These are phyloP conservation scores for Fusarium sp. DNA, from an alignment of 2,329 filamentous ascomycete genomes.

Conservation along the genomic window DNA sequence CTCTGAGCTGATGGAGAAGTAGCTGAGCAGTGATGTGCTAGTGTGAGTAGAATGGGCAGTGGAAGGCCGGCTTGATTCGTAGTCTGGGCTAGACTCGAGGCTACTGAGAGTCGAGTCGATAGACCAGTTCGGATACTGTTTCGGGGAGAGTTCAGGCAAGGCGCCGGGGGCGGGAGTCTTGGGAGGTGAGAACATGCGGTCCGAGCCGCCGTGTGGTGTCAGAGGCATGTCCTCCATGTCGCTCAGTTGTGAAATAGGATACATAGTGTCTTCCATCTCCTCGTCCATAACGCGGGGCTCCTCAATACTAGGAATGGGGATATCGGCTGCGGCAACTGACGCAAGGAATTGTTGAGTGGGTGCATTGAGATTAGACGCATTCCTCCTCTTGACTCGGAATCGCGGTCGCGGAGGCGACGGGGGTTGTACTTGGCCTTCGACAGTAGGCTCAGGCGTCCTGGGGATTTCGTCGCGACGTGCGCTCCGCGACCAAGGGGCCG, in stretches of 20 bases:
- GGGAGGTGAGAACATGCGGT: slow-evolving; percentile 64
- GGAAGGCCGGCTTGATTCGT: slow-evolving; percentile 69
- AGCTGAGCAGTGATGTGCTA: slow-evolving; percentile 67
- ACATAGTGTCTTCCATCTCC: slow-evolving; percentile 55
- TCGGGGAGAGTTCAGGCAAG: slow-evolving; percentile 57
- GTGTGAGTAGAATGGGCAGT: slow-evolving; percentile 71
- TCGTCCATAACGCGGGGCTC: slow-evolving; percentile 60
- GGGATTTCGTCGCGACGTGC: slow-evolving; percentile 55
- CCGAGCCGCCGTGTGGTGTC: slow-evolving; percentile 47
- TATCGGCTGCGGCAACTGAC: slow-evolving; percentile 73
- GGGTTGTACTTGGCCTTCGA: slow-evolving; percentile 50
- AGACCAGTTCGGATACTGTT: slow-evolving; percentile 69
- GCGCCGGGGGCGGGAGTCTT: slow-evolving; percentile 68
- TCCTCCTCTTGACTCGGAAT: slow-evolving; percentile 67
- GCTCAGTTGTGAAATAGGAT: slow-evolving; percentile 50
- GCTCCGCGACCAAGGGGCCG: slow-evolving; percentile 58
- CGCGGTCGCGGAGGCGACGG: slow-evolving; percentile 65
- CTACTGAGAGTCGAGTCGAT: slow-evolving; percentile 67
- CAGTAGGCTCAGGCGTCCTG: slow-evolving; percentile 65
- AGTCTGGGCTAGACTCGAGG: slow-evolving; percentile 69
- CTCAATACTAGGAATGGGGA: slow-evolving; percentile 74
- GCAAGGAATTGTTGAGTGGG: slow-evolving; percentile 76
- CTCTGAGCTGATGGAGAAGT: slow-evolving; percentile 67
- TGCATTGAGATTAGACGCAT: slow-evolving; percentile 63
- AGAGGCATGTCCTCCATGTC: slow-evolving; percentile 49